These are phyloP conservation scores for Xylaria bambusicola DNA, from an alignment of 495 filamentous ascomycete genomes.

Conservation along the genomic window DNA sequence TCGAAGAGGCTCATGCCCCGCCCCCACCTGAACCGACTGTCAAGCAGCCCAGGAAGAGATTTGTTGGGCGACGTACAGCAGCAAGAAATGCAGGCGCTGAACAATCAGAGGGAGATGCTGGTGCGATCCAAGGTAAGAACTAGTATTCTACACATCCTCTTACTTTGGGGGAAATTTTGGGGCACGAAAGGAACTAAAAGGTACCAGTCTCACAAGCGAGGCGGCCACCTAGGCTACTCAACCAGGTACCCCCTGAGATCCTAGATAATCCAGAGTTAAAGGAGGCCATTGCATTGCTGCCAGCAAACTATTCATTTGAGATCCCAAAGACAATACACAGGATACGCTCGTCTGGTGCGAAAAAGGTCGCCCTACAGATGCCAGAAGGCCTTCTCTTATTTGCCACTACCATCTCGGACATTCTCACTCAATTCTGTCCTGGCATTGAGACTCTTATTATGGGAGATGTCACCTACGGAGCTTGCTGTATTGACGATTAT, in stretches of 20 bases:
- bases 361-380: constrained; percentile 88
- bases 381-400: constrained; percentile 95
- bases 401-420: constrained; percentile 97
- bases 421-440: constrained; percentile 90
- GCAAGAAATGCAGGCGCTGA: constrained; percentile 49
- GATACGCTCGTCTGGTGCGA: constrained; percentile 75
- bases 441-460: constrained; percentile 92
- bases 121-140: constrained; percentile 61
- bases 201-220: constrained; percentile 57
- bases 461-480: constrained; percentile 98
- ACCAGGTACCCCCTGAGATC: constrained; percentile 87
- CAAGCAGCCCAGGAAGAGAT: constrained; percentile 73
- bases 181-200: background rate
- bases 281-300: constrained; percentile 82
- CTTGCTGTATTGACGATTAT: constrained; percentile 98
- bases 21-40: constrained; percentile 30
- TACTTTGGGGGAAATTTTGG: no score
- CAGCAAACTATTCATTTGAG: constrained; percentile 95
- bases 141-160: no score
- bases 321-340: constrained; percentile 97
- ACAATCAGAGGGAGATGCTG: constrained; percentile 61
- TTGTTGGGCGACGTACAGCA: constrained; percentile 67
- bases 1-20: constrained; percentile 48
- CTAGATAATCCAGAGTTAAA: constrained; percentile 85
- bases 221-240: constrained; percentile 72